Percentiles rank a stretch among this genome's conserved stretches.
phyloP scores from a whole-genome alignment of 768 basidiomycete species.

The Xerocomellus chrysenteron region DNA sequence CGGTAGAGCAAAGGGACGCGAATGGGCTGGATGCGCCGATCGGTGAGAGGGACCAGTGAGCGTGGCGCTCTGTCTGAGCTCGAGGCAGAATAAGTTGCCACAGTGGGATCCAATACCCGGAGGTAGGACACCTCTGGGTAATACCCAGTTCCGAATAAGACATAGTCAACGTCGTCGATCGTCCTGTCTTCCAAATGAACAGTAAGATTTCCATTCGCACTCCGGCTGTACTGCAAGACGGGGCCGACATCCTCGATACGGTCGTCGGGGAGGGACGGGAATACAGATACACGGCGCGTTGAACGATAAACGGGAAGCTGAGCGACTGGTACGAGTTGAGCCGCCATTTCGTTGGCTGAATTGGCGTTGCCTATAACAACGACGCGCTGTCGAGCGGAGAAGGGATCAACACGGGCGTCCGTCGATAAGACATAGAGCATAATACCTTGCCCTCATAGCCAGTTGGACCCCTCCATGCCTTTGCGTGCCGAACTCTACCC shows the following conservation, averaged over 20 bases:
- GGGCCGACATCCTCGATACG: slow-evolving; percentile 45
- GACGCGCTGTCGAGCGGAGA: slow-evolving; percentile 34
- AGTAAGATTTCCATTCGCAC: slow-evolving; percentile 27
- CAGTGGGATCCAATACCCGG: slow-evolving; percentile 26
- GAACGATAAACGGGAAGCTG: slow-evolving; percentile 46
- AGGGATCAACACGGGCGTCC: not conserved
- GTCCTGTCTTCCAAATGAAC: slow-evolving; percentile 37
- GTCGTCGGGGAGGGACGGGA: slow-evolving; percentile 42
- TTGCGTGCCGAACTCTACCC: slow-evolving; percentile 43
- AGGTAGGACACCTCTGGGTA: slow-evolving; percentile 42
- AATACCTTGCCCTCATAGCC: slow-evolving; percentile 37
- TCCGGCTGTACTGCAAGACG: slow-evolving; percentile 34
- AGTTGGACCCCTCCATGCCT: slow-evolving; percentile 40
- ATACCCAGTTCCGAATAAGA: slow-evolving; percentile 51
- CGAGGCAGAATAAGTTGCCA: not conserved
- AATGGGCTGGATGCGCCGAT: slow-evolving; percentile 26
- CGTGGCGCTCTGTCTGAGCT: not conserved
- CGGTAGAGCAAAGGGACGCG: slow-evolving; percentile 47
- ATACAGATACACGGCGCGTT: slow-evolving; percentile 43
- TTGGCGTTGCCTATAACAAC: slow-evolving; percentile 53
- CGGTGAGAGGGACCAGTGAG: slow-evolving; percentile 29
- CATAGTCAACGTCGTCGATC: slow-evolving; percentile 41
- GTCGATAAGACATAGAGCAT: not conserved
- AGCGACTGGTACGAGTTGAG: slow-evolving; percentile 41
- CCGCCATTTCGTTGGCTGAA: slow-evolving; percentile 52